Evolutionary conservation across 805 yeast genomes (phyloP).

Genomic region (Metschnikowia rubicola): DNA sequence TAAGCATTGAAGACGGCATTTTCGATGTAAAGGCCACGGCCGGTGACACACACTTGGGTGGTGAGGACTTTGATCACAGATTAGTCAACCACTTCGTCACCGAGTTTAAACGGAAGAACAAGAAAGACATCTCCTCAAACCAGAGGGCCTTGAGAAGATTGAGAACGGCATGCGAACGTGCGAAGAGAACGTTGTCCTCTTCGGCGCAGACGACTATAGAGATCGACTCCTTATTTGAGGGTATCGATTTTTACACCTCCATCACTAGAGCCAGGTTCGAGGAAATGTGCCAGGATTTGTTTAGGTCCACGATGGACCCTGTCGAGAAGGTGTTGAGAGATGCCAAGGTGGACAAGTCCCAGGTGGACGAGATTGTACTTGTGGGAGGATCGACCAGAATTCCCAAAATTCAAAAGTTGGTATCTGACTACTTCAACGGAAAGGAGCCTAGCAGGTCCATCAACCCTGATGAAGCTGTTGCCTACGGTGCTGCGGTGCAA

Average conservation of each 20-base stretch:
- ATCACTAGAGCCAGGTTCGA: constrained; percentile 97
- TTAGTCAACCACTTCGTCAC: constrained; percentile 88
- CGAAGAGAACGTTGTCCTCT: constrained; percentile 96
- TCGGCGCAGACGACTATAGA: constrained; percentile 93
- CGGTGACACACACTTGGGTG: constrained; percentile 69
- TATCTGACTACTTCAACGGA: constrained; percentile 94
- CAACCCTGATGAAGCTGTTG: constrained; percentile 99
- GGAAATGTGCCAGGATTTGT: constrained; percentile 89
- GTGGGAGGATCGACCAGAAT: constrained; percentile 99
- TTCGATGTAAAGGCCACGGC: constrained; percentile 91
- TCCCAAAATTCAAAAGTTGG: constrained; percentile 94
- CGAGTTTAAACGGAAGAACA: constrained; percentile 97
- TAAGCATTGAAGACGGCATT: constrained; percentile 86
- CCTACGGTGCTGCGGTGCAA: constrained; percentile 98
- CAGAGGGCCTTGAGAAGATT: constrained; percentile 98
- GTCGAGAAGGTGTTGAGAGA: constrained; percentile 93
- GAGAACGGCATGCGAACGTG: constrained; percentile 99
- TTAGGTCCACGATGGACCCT: constrained; percentile 91
- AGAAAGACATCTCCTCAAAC: constrained; percentile 88
- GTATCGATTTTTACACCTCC: constrained; percentile 94
- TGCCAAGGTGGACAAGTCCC: constrained; percentile 84
- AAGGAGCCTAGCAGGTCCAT: constrained; percentile 95
- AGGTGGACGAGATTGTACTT: constrained; percentile 85
- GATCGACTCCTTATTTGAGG: constrained; percentile 92
- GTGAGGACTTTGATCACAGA: constrained; percentile 98